Percentiles rank a stretch among this genome's conserved stretches.
Evolutionary conservation across 495 filamentous ascomycete genomes (phyloP).

Genomic region (Lepidopterella palustris): DNA sequence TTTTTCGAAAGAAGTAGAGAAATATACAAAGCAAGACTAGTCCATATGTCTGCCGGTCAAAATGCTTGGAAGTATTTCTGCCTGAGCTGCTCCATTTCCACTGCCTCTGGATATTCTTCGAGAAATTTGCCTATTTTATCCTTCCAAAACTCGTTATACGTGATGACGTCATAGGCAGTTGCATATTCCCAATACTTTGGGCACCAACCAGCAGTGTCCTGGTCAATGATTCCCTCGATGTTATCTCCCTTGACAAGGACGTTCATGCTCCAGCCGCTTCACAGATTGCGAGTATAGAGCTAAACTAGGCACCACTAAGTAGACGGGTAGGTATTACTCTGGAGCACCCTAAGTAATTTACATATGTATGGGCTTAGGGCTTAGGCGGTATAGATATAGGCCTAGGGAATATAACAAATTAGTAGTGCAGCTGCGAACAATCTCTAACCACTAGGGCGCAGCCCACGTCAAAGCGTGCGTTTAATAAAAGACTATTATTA

Average conservation of each 20-base stretch:
- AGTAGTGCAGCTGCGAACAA: not conserved
- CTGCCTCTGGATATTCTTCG: too few relatives aligned
- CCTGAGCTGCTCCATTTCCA: too few relatives aligned
- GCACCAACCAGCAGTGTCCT: conserved; percentile 48
- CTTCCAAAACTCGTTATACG: not conserved
- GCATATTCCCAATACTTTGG: conserved; percentile 49
- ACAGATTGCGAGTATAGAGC: not conserved
- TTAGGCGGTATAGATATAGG: too few relatives aligned
- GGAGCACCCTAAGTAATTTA: not conserved
- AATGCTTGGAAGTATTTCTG: not conserved
- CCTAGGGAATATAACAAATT: not conserved
- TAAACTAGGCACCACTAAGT: not conserved
- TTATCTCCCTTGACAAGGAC: too few relatives aligned
- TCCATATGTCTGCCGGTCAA: not conserved
- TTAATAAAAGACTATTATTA: not conserved
- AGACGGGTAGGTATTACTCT: not conserved
- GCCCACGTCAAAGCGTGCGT: not conserved
- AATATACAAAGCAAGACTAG: not conserved
- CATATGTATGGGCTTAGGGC: not conserved
- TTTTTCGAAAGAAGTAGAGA: not conserved
- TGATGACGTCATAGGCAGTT: conserved; percentile 5
- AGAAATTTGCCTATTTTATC: not conserved
- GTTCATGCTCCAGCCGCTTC: not conserved
- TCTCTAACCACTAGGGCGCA: not conserved
- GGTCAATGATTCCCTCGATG: conserved; percentile 47